Conservation (phyloP, 2,329 filamentous ascomycete species). For the Colletotrichum sansevieriae region DNA sequence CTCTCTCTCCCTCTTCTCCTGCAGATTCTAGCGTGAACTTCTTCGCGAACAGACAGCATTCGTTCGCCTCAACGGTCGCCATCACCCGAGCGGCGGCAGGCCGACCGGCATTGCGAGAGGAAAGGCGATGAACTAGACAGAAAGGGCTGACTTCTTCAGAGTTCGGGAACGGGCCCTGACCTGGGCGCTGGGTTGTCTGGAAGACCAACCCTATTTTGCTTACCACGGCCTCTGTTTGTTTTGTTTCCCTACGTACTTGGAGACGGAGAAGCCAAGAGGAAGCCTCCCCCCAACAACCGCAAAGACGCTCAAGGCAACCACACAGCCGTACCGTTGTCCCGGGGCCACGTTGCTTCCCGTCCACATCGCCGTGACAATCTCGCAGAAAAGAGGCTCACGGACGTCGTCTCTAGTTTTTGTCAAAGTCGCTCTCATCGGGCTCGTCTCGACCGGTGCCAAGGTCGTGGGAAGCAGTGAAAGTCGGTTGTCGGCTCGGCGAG, state of each 20-base stretch:
- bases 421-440: not conserved
- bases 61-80: slow-evolving; percentile 30
- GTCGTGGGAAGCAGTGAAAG: not conserved
- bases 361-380: slow-evolving; percentile 11
- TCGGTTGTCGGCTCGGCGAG: slow-evolving; percentile 15
- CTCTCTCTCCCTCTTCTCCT: not conserved
- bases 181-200: not conserved
- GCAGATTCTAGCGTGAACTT: slow-evolving; percentile 22
- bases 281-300: not conserved
- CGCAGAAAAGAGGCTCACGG: slow-evolving; percentile 18
- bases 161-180: slow-evolving; percentile 15
- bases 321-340: slow-evolving; percentile 26
- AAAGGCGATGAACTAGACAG: not conserved
- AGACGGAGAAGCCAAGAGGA: slow-evolving; percentile 5
- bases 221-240: slow-evolving; percentile 17
- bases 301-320: not conserved
- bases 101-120: not conserved
- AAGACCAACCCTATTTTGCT: not conserved
- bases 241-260: slow-evolving; percentile 13
- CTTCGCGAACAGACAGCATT: slow-evolving; percentile 30
- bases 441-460: slow-evolving; percentile 13
- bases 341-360: slow-evolving; percentile 32
- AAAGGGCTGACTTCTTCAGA: not conserved
- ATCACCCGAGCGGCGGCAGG: slow-evolving; percentile 1
- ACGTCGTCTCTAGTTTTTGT: slow-evolving; percentile 7